Base-by-base conservation (phyloP, 176 grass and related monocot genomes). In the Oryza rufipogon region DNA sequence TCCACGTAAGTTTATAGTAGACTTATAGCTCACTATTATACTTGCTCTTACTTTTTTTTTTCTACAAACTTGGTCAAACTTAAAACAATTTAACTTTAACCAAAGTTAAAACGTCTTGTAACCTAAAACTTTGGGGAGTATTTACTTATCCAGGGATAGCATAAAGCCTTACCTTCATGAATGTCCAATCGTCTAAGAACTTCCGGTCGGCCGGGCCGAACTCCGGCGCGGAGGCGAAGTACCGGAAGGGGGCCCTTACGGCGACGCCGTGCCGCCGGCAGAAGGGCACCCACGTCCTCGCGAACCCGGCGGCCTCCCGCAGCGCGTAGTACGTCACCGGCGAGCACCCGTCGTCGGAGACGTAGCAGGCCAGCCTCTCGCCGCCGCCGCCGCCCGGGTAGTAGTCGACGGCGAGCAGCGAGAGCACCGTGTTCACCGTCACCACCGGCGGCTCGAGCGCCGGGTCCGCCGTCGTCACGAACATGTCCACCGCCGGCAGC, bases 371-470 rank as follows among this genome's bases (percentile, higher is more conserved):
- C 10, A 93, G 75, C 76, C 86, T 23, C 23, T 23, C 23, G 23
- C 23, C 23, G 23, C 23, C 23, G 23, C 23, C 23, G 54, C 41
- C 52, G 54, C 41, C 56, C n/a, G 92, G 88, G 65, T 94, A 94
- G 23, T 94, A 94, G 23, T 94, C 92, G 22, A 91, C 28, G 9
- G 92, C 82, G 14, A 94, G 82, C 52, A 93, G 71, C 15, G 91
- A 90, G 64, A 93, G 88, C 64, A 90, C 91, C 9, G 88, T 93
- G 88, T 93, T 86, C 48, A 63, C 86, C 3, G 91, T 93, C 56
- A 91, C 70, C 64, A 77, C 3, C 45, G 91, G 88, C 9, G 88
- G 86, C 77, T 93, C 91, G 26, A 88, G 64, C 70, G 0, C 70
- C 33, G 91, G 86, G 64, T 91, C 91, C 6, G 86, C 88, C 22